Percentiles rank a stretch among this genome's conserved stretches.
Evolutionary conservation across 2,329 filamentous ascomycete genomes (phyloP).

Genomic region (Trichoderma sp.): DNA sequence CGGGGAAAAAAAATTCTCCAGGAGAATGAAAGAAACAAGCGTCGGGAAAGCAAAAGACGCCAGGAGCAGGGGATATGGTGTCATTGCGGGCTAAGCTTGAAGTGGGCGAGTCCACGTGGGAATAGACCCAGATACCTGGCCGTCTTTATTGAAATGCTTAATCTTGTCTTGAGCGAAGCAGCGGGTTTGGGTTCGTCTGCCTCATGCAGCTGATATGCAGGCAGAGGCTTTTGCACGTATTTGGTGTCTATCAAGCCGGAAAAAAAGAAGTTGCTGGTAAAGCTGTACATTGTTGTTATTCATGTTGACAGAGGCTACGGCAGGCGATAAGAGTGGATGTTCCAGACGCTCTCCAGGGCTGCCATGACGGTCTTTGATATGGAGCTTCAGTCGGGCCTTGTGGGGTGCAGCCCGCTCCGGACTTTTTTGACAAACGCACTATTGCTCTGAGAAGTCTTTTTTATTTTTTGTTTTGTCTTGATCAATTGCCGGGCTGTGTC

Average conservation of each 20-base stretch:
- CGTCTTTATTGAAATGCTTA: constrained; percentile 14
- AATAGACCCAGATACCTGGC: neutral
- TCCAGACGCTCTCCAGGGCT: neutral
- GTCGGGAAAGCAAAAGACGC: constrained; percentile 15
- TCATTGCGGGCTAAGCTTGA: constrained; percentile 15
- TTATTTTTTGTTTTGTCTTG: neutral
- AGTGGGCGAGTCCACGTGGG: constrained; percentile 6
- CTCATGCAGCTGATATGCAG: neutral
- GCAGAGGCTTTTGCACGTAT: neutral
- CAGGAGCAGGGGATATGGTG: constrained; percentile 20
- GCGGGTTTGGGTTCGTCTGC: neutral
- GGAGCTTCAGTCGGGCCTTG: constrained; percentile 1
- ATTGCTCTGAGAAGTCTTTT: neutral
- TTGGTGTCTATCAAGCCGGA: neutral
- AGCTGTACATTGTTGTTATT: neutral
- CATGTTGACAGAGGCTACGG: neutral
- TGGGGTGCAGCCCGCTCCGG: neutral
- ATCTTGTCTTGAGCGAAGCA: neutral
- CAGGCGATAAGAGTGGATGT: neutral
- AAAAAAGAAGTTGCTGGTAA: neutral
- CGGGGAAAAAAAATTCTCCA: neutral
- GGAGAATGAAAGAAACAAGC: neutral
- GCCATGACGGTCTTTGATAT: neutral
- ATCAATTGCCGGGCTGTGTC: neutral
- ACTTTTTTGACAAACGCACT: neutral